Evolutionary conservation across 129 eudicot genomes (phyloP).

Genomic region (Scalesia atractyloides): DNA sequence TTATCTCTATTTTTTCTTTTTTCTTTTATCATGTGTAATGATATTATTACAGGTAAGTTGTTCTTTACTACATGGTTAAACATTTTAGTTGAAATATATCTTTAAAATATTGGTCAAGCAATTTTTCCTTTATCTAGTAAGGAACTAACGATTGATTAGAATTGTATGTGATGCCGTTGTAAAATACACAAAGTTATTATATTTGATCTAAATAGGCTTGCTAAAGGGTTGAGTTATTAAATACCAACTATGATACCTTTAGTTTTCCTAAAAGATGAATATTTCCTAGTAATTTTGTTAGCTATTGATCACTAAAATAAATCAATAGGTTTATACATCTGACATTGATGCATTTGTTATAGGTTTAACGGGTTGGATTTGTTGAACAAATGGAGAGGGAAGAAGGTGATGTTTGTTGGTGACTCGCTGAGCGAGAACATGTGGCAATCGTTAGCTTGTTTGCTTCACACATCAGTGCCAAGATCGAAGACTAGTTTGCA

Average conservation of each 20-base stretch:
- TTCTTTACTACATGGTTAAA: no score
- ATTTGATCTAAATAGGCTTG: no score
- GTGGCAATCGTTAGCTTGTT: constrained; percentile 68
- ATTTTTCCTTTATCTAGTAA: no score
- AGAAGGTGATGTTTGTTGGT: constrained; percentile 60
- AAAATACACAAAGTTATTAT: no score
- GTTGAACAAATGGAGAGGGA: constrained; percentile 50
- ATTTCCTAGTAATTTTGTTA: neutral
- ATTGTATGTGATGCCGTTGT: no score
- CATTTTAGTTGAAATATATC: no score
- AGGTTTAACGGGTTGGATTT: constrained; percentile 65
- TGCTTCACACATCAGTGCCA: constrained; percentile 47
- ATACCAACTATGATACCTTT: neutral
- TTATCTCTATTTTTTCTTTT: no score
- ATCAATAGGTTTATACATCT: neutral
- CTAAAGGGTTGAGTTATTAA: no score
- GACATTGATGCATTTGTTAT: constrained; percentile 4
- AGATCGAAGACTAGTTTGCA: constrained; percentile 25
- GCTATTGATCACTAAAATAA: neutral
- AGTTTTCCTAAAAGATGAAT: neutral
- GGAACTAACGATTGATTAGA: no score
- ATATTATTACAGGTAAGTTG: no score
- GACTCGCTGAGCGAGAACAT: constrained; percentile 60
- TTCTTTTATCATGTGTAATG: no score
- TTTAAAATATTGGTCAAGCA: no score